These are phyloP conservation scores for Helicocarpus griseus DNA, from an alignment of 2,329 filamentous ascomycete species.

Conservation along the genomic window DNA sequence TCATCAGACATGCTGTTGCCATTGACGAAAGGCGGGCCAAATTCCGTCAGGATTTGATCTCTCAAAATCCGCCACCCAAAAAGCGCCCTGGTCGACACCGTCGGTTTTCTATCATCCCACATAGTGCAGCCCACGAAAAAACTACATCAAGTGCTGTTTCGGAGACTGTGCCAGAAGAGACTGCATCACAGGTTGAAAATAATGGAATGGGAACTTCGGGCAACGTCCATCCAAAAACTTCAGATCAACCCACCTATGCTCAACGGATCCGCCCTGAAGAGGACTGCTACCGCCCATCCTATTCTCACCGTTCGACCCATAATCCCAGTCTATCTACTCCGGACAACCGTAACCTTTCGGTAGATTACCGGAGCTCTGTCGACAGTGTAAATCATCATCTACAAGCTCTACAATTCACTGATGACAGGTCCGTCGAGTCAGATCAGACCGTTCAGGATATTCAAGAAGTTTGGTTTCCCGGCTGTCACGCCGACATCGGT, in stretches of 20 bases:
- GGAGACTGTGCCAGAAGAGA: neutral
- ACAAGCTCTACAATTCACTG: neutral
- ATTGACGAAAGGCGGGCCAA: slow-evolving; percentile 47
- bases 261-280: neutral
- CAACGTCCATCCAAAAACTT: neutral
- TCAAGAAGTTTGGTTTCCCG: slow-evolving; percentile 48
- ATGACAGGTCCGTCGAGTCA: slow-evolving; percentile 16
- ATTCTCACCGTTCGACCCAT: neutral
- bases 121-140: no score
- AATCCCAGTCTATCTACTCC: neutral
- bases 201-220: neutral
- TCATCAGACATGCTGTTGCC: slow-evolving; percentile 44
- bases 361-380: slow-evolving; percentile 3
- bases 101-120: neutral
- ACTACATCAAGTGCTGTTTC: neutral
- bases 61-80: slow-evolving; percentile 2
- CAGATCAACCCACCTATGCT: no score
- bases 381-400: neutral
- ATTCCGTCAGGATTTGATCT: slow-evolving; percentile 44
- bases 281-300: slow-evolving; percentile 3
- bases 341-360: neutral
- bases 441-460: slow-evolving; percentile 31
- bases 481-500: slow-evolving; percentile 45
- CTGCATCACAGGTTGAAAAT: neutral
- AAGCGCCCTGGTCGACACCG: slow-evolving; percentile 3